Evolutionary conservation across 2,329 filamentous ascomycete genomes (phyloP), one percentile per base, ranked within the genome.

Genomic region (Neonectria hederae): DNA sequence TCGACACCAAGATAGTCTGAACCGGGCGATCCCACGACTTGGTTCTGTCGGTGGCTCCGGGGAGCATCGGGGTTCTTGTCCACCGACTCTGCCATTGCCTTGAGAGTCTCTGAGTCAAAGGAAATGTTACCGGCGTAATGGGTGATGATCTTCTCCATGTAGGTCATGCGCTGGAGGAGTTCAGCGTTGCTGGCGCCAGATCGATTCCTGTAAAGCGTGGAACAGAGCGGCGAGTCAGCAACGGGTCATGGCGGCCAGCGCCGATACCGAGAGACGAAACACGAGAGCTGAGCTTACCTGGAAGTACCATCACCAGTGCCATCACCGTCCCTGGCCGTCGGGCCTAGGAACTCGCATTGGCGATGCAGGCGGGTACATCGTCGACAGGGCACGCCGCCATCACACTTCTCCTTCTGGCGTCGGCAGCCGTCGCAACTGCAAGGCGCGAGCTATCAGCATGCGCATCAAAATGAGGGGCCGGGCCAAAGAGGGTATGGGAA

Each of bases 331-430:
- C 72, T 68, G 32, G 70, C 75, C 26, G 73, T 69, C 21, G 74
- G 79, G 10, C 78, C 75, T 22, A 78, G 79, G 67, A 86, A 86
- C 62, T 83, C 78, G 73, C 84, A 86, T 68, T 81, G 80, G 46
- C 84, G 81, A 63, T 81, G 81, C 67, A 86, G 81, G 63, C 83
- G 83, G 61, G 81, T 77, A 70, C 84, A 87, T 59, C 85, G 77
- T 51, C 83, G 82, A 70, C 84, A 87, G 2, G 85, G 85, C 19
- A 84, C 78, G 54, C 84, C 85, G 51, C 84, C 85, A 68, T 86
- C 84, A 69, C 84, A 87, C 75, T 86, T 86, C 73, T 87, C 84
- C 71, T 87, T 87, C 62, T 84, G 80, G 65, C 83, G 80, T 63
- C 84, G 83, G 73, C 84, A 87, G 56, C 82, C 82, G 71, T 86